A percentile compares a stretch with the other conserved stretches of the same genome.
These are phyloP conservation scores for Pestalotiopsis sp. DNA, from an alignment of 2,329 filamentous ascomycete genomes.

Conservation along the genomic window DNA sequence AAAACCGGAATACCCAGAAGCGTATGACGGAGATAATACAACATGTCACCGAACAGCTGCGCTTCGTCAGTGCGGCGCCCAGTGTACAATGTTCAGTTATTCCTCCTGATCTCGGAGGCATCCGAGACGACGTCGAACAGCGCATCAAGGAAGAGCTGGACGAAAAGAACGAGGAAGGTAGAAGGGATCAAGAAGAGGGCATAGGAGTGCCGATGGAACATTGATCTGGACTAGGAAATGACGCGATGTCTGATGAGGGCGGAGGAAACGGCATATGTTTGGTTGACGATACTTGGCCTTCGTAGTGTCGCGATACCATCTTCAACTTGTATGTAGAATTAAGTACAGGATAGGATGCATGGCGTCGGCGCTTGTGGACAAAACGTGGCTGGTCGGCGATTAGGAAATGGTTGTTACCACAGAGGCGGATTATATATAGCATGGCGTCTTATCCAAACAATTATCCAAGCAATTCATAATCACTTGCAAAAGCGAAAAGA, in stretches of 20 bases:
- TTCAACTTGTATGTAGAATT: background rate
- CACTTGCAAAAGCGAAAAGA: too few species aligned
- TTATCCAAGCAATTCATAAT: background rate
- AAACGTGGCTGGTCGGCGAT: background rate
- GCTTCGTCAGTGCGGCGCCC: conserved; percentile 81
- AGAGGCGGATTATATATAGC: background rate
- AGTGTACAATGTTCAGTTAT: conserved; percentile 84
- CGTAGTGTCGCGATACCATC: background rate
- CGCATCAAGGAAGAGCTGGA: conserved; percentile 64
- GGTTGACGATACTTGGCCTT: background rate
- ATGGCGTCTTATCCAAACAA: background rate
- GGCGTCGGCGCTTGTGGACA: background rate
- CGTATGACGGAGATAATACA: conserved; percentile 75
- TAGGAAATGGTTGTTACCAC: background rate
- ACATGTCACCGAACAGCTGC: conserved; percentile 80
- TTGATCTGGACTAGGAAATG: background rate
- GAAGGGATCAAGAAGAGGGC: conserved; percentile 56
- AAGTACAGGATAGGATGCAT: background rate
- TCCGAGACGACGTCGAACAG: conserved; percentile 69
- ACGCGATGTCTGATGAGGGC: too few species aligned
- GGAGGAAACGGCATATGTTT: background rate
- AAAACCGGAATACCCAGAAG: conserved; percentile 78
- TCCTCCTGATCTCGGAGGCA: conserved; percentile 70
- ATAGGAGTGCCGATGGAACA: conserved; percentile 40
- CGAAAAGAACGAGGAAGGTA: conserved; percentile 54